Conservation (phyloP, 139 green algal species). For the Closterium sp. region DNA sequence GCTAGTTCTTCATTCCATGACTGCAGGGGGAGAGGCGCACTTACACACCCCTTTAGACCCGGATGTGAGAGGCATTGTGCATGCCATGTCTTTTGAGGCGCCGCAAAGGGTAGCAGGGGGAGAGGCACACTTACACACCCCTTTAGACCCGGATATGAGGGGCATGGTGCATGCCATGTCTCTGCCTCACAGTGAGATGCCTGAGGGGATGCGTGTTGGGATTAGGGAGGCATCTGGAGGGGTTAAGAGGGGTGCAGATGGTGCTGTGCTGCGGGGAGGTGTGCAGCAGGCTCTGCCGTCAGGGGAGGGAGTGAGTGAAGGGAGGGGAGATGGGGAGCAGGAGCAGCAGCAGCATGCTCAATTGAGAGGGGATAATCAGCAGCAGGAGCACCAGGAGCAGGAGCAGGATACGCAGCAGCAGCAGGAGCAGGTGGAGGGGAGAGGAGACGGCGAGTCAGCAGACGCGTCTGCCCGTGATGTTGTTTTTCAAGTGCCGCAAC, state of each 20-base stretch:
- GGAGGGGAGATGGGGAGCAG: background rate
- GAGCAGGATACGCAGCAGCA: background rate
- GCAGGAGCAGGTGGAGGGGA: background rate
- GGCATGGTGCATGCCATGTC: background rate
- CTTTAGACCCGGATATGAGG: too few species aligned
- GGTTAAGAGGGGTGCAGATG: background rate
- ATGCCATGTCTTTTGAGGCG: too few species aligned
- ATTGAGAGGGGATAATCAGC: background rate
- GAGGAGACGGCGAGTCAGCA: background rate
- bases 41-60: too few species aligned
- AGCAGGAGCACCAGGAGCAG: background rate
- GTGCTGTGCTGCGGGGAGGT: background rate
- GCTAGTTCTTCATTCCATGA: background rate
- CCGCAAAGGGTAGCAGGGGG: background rate
- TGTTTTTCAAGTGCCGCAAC: background rate
- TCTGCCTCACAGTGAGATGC: background rate
- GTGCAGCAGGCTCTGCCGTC: background rate
- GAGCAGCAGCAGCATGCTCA: too few species aligned
- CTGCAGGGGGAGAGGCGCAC: too few species aligned
- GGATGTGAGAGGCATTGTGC: too few species aligned
- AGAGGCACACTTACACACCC: background rate
- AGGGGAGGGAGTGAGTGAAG: background rate
- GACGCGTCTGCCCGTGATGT: background rate
- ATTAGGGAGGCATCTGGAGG: background rate
- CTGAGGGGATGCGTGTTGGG: background rate